Conservation (phyloP, 345 rosid species). For the Eucalyptus cloeziana region DNA sequence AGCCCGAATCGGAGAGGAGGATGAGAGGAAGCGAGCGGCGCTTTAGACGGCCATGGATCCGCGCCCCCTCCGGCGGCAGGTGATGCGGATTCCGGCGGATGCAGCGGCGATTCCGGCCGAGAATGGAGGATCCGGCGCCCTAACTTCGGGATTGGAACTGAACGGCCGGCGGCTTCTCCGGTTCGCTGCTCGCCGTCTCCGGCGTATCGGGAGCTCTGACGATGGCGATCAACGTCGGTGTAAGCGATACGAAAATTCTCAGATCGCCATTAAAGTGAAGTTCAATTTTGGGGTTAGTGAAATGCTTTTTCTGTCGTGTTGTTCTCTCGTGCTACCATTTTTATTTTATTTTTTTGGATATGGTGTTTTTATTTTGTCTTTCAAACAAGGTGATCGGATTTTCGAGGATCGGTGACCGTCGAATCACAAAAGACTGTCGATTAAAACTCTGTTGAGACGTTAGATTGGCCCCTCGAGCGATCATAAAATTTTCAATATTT, state of each 20-base stretch:
- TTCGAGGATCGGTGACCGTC: background rate
- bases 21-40: background rate
- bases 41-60: background rate
- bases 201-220: background rate
- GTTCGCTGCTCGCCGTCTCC: background rate
- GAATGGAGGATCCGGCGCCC: background rate
- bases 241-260: background rate
- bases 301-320: background rate
- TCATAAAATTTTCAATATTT: background rate
- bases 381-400: background rate
- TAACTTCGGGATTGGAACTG: background rate
- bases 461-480: background rate
- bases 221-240: background rate
- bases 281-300: background rate
- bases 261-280: background rate
- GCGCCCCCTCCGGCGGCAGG: background rate
- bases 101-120: background rate
- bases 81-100: background rate
- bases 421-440: background rate
- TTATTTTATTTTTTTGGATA: background rate
- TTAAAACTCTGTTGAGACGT: background rate
- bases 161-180: background rate
- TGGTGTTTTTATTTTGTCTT: too few relatives aligned
- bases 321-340: background rate
- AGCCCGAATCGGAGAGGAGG: background rate